Percentiles rank a stretch among this genome's conserved stretches.
Conservation (phyloP, 208 protist species). For the Trypanosoma conorhini region DNA sequence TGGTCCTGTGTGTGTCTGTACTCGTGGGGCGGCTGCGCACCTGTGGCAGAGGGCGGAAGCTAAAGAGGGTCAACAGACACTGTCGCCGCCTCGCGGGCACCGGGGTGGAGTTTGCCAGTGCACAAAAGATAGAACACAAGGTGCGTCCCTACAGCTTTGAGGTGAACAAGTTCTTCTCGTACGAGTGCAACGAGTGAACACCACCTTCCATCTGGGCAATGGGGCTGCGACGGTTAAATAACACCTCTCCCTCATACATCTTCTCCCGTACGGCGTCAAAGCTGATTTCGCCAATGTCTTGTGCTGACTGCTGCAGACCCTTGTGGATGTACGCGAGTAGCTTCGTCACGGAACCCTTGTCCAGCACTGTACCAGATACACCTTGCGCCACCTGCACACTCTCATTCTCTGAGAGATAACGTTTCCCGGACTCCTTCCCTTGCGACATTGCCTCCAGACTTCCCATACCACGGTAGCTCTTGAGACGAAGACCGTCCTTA, state of each 20-base stretch:
- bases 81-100: neutral
- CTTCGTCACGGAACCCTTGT: constrained; percentile 89
- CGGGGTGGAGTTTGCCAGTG: neutral
- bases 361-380: constrained; percentile 88
- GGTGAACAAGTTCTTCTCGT: constrained; percentile 90
- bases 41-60: neutral
- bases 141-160: constrained; percentile 59
- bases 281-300: constrained; percentile 92
- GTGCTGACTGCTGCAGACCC: constrained; percentile 92
- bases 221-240: constrained; percentile 90
- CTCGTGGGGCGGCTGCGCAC: too few species aligned
- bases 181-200: constrained; percentile 92
- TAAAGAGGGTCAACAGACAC: too few species aligned
- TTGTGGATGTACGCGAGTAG: constrained; percentile 91
- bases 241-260: constrained; percentile 91
- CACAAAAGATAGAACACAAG: neutral
- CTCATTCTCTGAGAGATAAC: constrained; percentile 92
- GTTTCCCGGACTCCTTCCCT: constrained; percentile 86
- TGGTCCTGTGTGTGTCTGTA: too few species aligned
- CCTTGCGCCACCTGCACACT: constrained; percentile 93
- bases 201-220: constrained; percentile 93
- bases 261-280: constrained; percentile 80
- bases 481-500: constrained; percentile 90
- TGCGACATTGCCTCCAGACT: constrained; percentile 95
- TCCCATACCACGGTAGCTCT: constrained; percentile 97